Evolutionary conservation across 306 rosid species (phyloP).

Genomic region (Malus asiatica): DNA sequence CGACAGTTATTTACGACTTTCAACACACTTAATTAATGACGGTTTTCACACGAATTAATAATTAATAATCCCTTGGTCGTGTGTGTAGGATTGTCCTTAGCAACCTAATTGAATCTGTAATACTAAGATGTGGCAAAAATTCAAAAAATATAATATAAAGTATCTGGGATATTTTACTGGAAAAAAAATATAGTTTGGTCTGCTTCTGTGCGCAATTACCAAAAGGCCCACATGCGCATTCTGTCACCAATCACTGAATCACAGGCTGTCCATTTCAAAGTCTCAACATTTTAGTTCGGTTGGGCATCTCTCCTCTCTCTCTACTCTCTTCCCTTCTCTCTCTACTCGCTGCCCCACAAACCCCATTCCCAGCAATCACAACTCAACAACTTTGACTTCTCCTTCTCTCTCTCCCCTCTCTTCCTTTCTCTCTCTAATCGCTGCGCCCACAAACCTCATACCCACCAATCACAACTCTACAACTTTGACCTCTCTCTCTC

Average conservation of each 20-base stretch:
- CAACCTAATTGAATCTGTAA: neutral
- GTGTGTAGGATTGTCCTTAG: neutral
- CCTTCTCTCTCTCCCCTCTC: slow-evolving; percentile 17
- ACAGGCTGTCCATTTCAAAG: slow-evolving; percentile 26
- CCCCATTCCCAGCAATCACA: slow-evolving; percentile 61
- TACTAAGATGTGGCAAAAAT: no score
- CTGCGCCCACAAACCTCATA: slow-evolving; percentile 32
- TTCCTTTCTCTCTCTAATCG: neutral
- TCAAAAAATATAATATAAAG: no score
- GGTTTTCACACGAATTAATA: neutral
- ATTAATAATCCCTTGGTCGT: neutral
- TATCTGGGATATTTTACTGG: neutral
- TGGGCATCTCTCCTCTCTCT: slow-evolving; percentile 7
- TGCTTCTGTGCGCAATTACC: neutral
- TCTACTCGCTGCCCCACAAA: slow-evolving; percentile 19
- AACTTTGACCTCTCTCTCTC: slow-evolving; percentile 28
- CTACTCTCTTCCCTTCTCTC: neutral
- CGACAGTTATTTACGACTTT: neutral
- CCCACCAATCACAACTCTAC: slow-evolving; percentile 77
- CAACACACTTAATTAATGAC: neutral
- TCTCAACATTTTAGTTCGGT: slow-evolving; percentile 1
- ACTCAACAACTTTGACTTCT: slow-evolving; percentile 45
- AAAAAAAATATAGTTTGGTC: no score
- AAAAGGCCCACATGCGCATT: slow-evolving; percentile 2
- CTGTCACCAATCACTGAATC: slow-evolving; percentile 18